Evolutionary conservation across 371 early-diverging fungal genomes (phyloP).

Genomic region (Mucor plumbeus): DNA sequence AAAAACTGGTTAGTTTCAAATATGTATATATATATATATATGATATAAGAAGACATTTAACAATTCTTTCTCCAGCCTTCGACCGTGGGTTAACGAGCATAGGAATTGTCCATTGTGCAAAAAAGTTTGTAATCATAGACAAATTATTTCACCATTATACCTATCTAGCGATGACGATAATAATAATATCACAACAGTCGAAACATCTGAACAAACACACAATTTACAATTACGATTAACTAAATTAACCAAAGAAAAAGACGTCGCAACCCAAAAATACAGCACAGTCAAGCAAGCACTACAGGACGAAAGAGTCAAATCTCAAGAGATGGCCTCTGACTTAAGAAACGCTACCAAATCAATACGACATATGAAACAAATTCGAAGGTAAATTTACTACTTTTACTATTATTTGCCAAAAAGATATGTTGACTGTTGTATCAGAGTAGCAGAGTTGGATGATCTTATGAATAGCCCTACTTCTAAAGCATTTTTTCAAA

Average conservation of each 20-base stretch:
- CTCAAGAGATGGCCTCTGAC: not conserved
- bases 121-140: not conserved
- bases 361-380: slow-evolving; percentile 10
- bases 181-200: too few species aligned
- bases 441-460: slow-evolving; percentile 21
- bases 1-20: slow-evolving; percentile 7
- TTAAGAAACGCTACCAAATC: not conserved
- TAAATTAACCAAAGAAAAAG: not conserved
- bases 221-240: not conserved
- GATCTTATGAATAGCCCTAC: slow-evolving; percentile 1
- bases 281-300: not conserved
- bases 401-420: not conserved
- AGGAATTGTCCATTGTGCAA: slow-evolving; percentile 13
- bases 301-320: not conserved
- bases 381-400: slow-evolving; percentile 7
- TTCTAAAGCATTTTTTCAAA: slow-evolving; percentile 1
- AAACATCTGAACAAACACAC: not conserved
- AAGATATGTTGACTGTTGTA: slow-evolving; percentile 2
- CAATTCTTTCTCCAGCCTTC: not conserved
- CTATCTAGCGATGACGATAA: not conserved
- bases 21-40: too few species aligned
- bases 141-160: slow-evolving; percentile 3
- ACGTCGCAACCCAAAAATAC: not conserved
- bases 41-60: not conserved
- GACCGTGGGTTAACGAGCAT: not conserved